Percentiles rank a stretch among this genome's conserved stretches.
These are phyloP conservation scores for Exophiala mesophila DNA, from an alignment of 2,329 filamentous ascomycete genomes.

Conservation along the genomic window DNA sequence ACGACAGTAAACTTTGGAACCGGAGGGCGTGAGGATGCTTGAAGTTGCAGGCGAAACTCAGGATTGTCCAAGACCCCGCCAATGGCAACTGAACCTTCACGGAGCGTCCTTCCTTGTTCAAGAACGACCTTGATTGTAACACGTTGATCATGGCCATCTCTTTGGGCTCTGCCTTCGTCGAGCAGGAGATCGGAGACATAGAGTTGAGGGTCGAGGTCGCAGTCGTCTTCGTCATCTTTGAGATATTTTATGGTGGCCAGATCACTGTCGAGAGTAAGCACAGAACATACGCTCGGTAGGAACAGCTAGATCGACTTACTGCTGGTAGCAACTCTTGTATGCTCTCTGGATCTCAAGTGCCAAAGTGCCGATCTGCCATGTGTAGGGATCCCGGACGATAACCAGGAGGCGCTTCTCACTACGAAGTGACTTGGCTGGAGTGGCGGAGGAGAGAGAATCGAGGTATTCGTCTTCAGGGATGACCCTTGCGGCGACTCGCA, in stretches of 20 bases:
- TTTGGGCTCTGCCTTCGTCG: constrained; percentile 25
- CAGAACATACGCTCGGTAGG: neutral
- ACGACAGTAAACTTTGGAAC: constrained; percentile 21
- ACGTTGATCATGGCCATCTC: constrained; percentile 25
- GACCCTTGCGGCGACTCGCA: constrained; percentile 24
- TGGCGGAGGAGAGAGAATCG: constrained; percentile 5
- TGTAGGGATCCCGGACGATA: constrained; percentile 23
- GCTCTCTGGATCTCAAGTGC: constrained; percentile 21
- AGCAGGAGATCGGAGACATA: constrained; percentile 26
- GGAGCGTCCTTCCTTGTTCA: constrained; percentile 22
- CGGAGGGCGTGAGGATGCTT: constrained; percentile 18
- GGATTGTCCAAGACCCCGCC: constrained; percentile 18
- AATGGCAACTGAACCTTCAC: constrained; percentile 24
- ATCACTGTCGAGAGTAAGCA: constrained; percentile 14
- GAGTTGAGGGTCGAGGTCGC: constrained; percentile 25
- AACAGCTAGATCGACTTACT: constrained; percentile 11
- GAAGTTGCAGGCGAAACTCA: constrained; percentile 19
- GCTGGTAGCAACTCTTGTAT: constrained; percentile 24
- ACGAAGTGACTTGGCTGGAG: constrained; percentile 3
- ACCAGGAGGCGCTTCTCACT: constrained; percentile 22
- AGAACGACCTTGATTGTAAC: constrained; percentile 25
- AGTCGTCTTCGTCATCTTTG: constrained; percentile 26
- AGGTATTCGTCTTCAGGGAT: constrained; percentile 25
- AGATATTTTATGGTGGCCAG: constrained; percentile 26
- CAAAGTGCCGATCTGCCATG: constrained; percentile 25